These are phyloP conservation scores for Astragalus glycyphyllos DNA, from an alignment of 306 rosid species.

Conservation along the genomic window DNA sequence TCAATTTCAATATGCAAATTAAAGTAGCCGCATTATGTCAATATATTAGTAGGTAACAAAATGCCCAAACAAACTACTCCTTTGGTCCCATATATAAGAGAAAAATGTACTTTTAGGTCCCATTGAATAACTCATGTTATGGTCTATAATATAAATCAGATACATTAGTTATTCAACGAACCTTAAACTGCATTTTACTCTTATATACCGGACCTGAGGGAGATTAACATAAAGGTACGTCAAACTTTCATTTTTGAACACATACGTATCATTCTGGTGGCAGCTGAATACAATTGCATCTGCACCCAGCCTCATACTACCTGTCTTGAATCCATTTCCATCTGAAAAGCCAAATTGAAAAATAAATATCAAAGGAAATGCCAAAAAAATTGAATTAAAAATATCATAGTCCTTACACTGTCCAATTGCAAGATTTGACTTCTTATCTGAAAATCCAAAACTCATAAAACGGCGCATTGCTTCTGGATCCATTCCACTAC, in stretches of 20 bases:
- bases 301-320: slow-evolving; percentile 96
- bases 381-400: slow-evolving; percentile 33
- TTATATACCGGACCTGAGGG: too few species aligned
- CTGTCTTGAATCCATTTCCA: slow-evolving; percentile 99
- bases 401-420: slow-evolving; percentile 65
- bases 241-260: slow-evolving; percentile 35
- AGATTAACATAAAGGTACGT: neutral
- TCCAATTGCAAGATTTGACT: slow-evolving; percentile 75
- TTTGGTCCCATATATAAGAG: too few species aligned
- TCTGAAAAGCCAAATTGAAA: slow-evolving; percentile 65
- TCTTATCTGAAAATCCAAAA: slow-evolving; percentile 91
- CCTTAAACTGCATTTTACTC: too few species aligned
- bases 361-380: slow-evolving; percentile 41
- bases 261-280: slow-evolving; percentile 64
- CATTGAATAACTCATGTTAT: too few species aligned
- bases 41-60: neutral
- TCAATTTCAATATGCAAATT: slow-evolving; percentile 16
- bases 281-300: slow-evolving; percentile 90
- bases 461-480: slow-evolving; percentile 89
- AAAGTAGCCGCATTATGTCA: slow-evolving; percentile 6
- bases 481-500: slow-evolving; percentile 90
- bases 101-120: too few species aligned
- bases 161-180: too few species aligned
- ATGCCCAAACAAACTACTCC: slow-evolving; percentile 1
- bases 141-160: too few species aligned